These are phyloP conservation scores for Hygrophila difformis DNA, from an alignment of 257 asterid genomes.

Conservation along the genomic window DNA sequence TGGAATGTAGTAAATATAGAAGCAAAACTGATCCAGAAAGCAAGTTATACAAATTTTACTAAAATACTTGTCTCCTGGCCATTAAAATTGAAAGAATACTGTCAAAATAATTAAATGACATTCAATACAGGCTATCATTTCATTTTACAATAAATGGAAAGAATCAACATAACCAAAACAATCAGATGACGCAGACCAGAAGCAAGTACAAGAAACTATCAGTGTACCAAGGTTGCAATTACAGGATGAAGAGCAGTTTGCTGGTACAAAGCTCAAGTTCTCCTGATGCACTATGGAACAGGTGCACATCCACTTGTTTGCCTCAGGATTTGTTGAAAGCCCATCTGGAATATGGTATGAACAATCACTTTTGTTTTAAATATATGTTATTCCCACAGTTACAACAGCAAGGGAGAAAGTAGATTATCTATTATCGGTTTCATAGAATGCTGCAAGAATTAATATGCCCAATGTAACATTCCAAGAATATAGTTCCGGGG, in stretches of 20 bases:
- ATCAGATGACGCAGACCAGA: no score
- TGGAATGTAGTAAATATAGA: no score
- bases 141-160: no score
- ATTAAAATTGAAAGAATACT: no score
- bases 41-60: no score
- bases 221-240: conserved; percentile 63
- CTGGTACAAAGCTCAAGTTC: conserved; percentile 27
- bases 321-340: conserved; percentile 24
- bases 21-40: no score
- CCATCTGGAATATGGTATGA: conserved; percentile 24
- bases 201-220: conserved; percentile 5
- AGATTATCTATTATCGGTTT: background rate
- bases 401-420: conserved; percentile 1
- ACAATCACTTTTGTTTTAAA: conserved; percentile 4
- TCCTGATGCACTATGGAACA: conserved; percentile 41
- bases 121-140: no score
- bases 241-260: conserved; percentile 79
- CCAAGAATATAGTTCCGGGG: conserved; percentile 1
- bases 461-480: background rate
- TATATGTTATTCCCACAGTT: conserved; percentile 2
- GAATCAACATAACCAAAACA: no score
- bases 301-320: conserved; percentile 70
- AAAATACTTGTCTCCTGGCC: no score
- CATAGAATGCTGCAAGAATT: background rate
- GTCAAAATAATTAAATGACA: no score